Conservation (phyloP, 2,329 filamentous ascomycete species). For the Chrysosporium queenslandicum region DNA sequence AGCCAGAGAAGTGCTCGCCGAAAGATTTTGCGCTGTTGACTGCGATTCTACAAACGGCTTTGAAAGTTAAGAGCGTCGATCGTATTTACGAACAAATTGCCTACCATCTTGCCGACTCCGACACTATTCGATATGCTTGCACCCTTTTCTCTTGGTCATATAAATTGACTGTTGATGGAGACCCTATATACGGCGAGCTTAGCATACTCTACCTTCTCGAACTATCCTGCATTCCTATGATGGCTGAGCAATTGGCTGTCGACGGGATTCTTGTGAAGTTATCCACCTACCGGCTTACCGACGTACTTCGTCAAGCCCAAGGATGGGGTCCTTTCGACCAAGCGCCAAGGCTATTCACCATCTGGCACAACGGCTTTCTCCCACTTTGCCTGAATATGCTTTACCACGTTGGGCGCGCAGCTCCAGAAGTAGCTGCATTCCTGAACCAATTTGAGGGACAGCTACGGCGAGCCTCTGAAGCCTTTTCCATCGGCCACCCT, state of each 20-base stretch:
- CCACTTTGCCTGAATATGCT: slow-evolving; percentile 84
- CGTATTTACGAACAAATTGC: slow-evolving; percentile 61
- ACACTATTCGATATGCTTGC: slow-evolving; percentile 68
- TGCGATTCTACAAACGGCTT: slow-evolving; percentile 73
- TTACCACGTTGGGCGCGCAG: slow-evolving; percentile 66
- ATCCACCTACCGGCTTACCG: slow-evolving; percentile 66
- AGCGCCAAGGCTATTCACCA: slow-evolving; percentile 65
- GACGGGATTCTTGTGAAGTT: slow-evolving; percentile 74
- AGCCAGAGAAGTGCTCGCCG: slow-evolving; percentile 53
- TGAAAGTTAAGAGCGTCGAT: slow-evolving; percentile 67
- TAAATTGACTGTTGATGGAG: slow-evolving; percentile 62
- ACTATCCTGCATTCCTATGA: slow-evolving; percentile 65
- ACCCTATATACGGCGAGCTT: slow-evolving; percentile 90
- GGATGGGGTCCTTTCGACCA: slow-evolving; percentile 71
- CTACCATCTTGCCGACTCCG: slow-evolving; percentile 54
- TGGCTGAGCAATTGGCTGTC: slow-evolving; percentile 83
- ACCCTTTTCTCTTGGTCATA: slow-evolving; percentile 93
- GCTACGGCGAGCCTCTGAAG: slow-evolving; percentile 58
- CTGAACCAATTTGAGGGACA: slow-evolving; percentile 81
- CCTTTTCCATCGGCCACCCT: slow-evolving; percentile 49
- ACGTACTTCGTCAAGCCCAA: slow-evolving; percentile 58
- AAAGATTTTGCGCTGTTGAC: slow-evolving; percentile 81
- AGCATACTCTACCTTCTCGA: slow-evolving; percentile 80
- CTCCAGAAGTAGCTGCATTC: slow-evolving; percentile 74
- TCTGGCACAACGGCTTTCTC: slow-evolving; percentile 82